Base-by-base conservation (phyloP, 805 yeast species). In the Yarrowia hollandica region DNA sequence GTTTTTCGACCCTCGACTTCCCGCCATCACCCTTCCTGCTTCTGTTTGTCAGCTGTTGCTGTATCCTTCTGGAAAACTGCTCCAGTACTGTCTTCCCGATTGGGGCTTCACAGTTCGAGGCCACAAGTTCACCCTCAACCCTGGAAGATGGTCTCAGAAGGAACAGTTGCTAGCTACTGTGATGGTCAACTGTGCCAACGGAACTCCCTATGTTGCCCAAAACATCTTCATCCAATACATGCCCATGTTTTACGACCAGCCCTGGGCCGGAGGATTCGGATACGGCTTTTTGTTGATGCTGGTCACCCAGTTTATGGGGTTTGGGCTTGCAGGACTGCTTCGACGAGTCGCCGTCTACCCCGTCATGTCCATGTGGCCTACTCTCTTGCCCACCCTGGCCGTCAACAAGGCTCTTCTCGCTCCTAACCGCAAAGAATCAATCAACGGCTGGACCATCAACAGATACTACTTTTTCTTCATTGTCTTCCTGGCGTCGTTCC, bases 371-470 rank as follows among this genome's bases (percentile, higher is more conserved):
- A 11, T 35, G 10, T 35, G 41, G 41, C 41, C 41, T 15, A 35
- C 10, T 14, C 19, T 35, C 12, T 15, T 35, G 7, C 41, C 41
- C 10, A 35, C 41, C 21, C 25, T 35, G 8, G 41, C 41, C 3
- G 41, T 35, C 16, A 35, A 35, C 41, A 35, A 35, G 16, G 41
- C 41, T 3, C 25, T 35, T 1, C 41, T 35, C 3, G 41, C 41
- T 12, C 41, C 41, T 1, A 35, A 19, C 10, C 11, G 41, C 19
- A 35, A 35, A 35, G 41, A 35, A 10, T 19, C 23, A 5, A 35
- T 35, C 41, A 35, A 35, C 62, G 88, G 88, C 3, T 84, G 90
- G 89, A 76, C 69, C 23, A 75, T 84, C 38, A 72, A 81, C 8
- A 76, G 85, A 61, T 79, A 78, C 64, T 70, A 67, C 46, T 79